Evolutionary conservation across 768 basidiomycete genomes (phyloP).

Genomic region (Pisolithus microcarpus): DNA sequence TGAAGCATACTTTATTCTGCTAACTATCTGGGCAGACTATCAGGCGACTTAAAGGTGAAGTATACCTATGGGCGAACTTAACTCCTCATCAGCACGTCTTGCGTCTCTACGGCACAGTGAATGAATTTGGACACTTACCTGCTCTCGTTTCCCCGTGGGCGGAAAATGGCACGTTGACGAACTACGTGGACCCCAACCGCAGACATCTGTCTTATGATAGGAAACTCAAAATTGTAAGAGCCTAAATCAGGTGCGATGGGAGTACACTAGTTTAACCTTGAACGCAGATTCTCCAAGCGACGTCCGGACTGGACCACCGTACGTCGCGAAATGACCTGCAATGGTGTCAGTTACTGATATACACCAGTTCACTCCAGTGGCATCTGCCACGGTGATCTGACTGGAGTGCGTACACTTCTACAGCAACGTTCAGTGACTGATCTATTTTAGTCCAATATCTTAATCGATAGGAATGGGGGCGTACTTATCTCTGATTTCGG

Average conservation of each 20-base stretch:
- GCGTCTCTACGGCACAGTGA: slow-evolving; percentile 13
- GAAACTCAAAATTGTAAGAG: not conserved
- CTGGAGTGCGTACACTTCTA: not conserved
- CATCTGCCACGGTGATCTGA: slow-evolving; percentile 7
- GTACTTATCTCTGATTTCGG: slow-evolving; percentile 32
- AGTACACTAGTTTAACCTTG: not conserved
- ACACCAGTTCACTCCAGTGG: slow-evolving; percentile 1
- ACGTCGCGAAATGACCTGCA: slow-evolving; percentile 6
- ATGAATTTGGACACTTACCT: slow-evolving; percentile 15
- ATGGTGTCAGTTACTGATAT: not conserved
- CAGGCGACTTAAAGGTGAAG: not conserved
- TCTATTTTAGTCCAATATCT: slow-evolving; percentile 7
- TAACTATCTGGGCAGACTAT: not conserved
- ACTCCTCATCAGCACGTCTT: slow-evolving; percentile 12
- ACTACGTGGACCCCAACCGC: slow-evolving; percentile 8
- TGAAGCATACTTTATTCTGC: not conserved
- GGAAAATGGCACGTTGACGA: slow-evolving; percentile 18
- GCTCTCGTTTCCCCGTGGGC: slow-evolving; percentile 22
- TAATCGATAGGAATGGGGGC: slow-evolving; percentile 2
- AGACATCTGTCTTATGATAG: not conserved
- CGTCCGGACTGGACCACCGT: slow-evolving; percentile 35
- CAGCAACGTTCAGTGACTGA: not conserved
- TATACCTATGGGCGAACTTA: not conserved
- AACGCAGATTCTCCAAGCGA: slow-evolving; percentile 22
- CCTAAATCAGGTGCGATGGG: no score